These are phyloP conservation scores for Tetrapyrgos nigripes DNA, from an alignment of 1,284 basidiomycete species.

Conservation along the genomic window DNA sequence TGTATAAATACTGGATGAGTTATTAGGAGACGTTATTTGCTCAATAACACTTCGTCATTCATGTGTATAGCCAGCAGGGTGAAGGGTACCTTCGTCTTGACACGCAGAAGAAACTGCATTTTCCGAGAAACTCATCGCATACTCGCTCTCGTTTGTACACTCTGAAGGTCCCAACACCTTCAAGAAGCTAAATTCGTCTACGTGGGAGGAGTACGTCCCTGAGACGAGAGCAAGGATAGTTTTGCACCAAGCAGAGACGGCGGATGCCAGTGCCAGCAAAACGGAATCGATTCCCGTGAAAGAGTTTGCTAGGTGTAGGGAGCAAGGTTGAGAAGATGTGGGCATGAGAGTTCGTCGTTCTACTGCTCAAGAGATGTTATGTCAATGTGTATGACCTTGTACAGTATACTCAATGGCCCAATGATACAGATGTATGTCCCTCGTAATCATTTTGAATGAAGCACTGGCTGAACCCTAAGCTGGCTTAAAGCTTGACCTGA, in stretches of 20 bases:
- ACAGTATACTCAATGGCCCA: too few species aligned
- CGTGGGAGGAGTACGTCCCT: slow-evolving; percentile 43
- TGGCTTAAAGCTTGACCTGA: too few species aligned
- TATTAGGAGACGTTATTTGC: neutral
- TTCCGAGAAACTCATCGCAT: slow-evolving; percentile 59
- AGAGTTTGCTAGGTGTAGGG: slow-evolving; percentile 46
- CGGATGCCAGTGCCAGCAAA: slow-evolving; percentile 45
- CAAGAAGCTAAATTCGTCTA: slow-evolving; percentile 53
- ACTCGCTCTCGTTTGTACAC: slow-evolving; percentile 66
- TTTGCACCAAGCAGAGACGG: slow-evolving; percentile 48
- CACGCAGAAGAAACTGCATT: slow-evolving; percentile 50
- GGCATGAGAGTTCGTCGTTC: too few species aligned
- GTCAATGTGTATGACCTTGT: too few species aligned
- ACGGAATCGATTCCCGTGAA: slow-evolving; percentile 45
- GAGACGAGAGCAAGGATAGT: slow-evolving; percentile 44
- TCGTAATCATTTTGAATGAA: too few species aligned
- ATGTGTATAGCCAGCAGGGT: slow-evolving; percentile 32
- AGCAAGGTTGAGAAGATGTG: slow-evolving; percentile 29
- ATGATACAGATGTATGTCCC: too few species aligned
- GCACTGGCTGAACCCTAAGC: too few species aligned
- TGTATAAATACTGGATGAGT: slow-evolving; percentile 61
- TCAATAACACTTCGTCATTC: neutral
- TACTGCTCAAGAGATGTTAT: too few species aligned
- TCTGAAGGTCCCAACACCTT: slow-evolving; percentile 54
- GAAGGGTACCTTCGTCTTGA: slow-evolving; percentile 52